Base-by-base conservation (phyloP, 495 filamentous ascomycete genomes). In the Penicillium coprophilum region DNA sequence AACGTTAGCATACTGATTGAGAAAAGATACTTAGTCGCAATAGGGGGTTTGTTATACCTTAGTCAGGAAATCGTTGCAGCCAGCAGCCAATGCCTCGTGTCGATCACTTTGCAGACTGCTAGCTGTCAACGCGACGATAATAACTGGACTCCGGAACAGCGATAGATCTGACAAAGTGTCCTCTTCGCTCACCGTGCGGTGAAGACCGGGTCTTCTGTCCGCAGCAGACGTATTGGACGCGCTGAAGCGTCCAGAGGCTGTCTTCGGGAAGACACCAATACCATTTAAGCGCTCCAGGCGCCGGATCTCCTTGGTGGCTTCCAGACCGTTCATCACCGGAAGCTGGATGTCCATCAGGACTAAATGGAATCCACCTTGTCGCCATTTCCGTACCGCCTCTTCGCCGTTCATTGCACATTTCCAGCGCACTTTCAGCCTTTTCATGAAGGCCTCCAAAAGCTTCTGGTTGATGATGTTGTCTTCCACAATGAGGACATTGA, bases 261-360 rank as follows among this genome's bases (percentile, higher is more conserved):
- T 76, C 58, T 83, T 81, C 34, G 84, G 81, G 66, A 96, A 94
- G 28, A 92, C 91, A 53, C 92, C 94, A 63, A 97, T 94, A 28
- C 82, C 86, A 65, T 97, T 97, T 41, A 93, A 79, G 36, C 89
- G 81, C 71, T 98, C 94, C 41, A 98, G 73, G 50, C 95, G 77
- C 57, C 94, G 81, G 46, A 98, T 98, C 76, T 98, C 94, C 61
- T 92, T 92, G 0, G 94, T 97, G n/a, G 94, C 94, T 50, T 97
- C 91, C 52, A 98, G 71, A 1, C 94, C 94, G 62, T 86, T 96
- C 94, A 98, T 98, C 55, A 97, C 89, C 1, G 94, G 94, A 51
- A 98, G 77, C 65, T 98, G 94, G 62, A 98, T 97, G 70, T 98
- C 94, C 94, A 98, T 98, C 53, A 98, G 74, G 27, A 98, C 94